phyloP scores from a whole-genome alignment of 345 rosid genomes.

The Lagerstroemia speciosa region DNA sequence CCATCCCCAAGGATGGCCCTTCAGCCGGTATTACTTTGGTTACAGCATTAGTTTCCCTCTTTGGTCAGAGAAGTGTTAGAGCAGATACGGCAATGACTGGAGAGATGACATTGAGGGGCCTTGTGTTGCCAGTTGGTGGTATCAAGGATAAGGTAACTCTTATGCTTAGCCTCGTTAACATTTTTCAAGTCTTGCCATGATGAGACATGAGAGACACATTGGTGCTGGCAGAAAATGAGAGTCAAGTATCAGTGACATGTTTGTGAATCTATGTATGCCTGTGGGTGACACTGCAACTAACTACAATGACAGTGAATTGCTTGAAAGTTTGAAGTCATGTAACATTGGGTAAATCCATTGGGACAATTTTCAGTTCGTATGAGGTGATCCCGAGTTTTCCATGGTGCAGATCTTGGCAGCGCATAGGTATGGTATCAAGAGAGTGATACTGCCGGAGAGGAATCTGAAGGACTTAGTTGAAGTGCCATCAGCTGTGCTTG shows the following conservation, averaged over 20 bases:
- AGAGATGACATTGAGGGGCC: constrained; percentile 96
- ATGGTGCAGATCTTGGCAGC: constrained; percentile 83
- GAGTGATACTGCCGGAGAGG: constrained; percentile 93
- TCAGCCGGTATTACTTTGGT: constrained; percentile 98
- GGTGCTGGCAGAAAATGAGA: no score
- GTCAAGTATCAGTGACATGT: no score
- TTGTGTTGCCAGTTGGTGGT: constrained; percentile 96
- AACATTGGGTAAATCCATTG: background rate
- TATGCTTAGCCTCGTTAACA: background rate
- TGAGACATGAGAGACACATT: no score
- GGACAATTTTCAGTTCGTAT: background rate
- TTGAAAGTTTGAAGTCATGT: no score
- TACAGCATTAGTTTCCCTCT: constrained; percentile 84
- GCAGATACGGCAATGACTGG: constrained; percentile 99
- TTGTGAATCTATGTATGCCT: no score
- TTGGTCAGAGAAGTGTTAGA: constrained; percentile 75
- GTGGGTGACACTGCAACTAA: no score
- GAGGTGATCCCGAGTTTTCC: background rate
- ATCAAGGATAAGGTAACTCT: constrained; percentile 77
- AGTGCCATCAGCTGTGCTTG: constrained; percentile 81
- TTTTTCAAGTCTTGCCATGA: background rate
- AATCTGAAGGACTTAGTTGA: constrained; percentile 88
- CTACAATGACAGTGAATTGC: no score
- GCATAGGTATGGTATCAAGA: constrained; percentile 78
- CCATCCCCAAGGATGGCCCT: constrained; percentile 98